A percentile compares a stretch with the other conserved stretches of the same genome.
phyloP scores from a whole-genome alignment of 2,329 filamentous ascomycete genomes.

The Phyllosticta capitalensis region DNA sequence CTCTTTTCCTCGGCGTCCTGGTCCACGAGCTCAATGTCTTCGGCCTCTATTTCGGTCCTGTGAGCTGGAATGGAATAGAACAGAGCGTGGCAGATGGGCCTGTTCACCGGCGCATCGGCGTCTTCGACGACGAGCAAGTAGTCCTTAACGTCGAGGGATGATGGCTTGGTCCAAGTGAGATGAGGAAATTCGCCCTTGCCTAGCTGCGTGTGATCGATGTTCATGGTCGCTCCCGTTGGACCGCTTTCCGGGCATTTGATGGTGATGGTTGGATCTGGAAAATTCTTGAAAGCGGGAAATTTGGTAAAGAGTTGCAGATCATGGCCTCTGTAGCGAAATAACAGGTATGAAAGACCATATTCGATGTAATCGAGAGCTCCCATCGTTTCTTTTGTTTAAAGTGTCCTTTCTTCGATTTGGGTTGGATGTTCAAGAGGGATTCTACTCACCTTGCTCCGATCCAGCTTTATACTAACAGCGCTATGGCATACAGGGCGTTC shows the following conservation, averaged over 20 bases:
- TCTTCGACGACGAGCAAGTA: slow-evolving; percentile 13
- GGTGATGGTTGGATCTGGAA: slow-evolving; percentile 28
- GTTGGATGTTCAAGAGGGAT: neutral
- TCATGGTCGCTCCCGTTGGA: slow-evolving; percentile 26
- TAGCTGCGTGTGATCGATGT: slow-evolving; percentile 27
- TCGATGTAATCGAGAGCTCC: neutral
- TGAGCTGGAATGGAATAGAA: slow-evolving; percentile 11
- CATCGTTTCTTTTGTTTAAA: neutral
- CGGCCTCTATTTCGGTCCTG: neutral
- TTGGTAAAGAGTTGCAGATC: slow-evolving; percentile 12
- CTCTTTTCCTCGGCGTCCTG: slow-evolving; percentile 15
- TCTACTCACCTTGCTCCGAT: neutral
- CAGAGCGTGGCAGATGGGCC: slow-evolving; percentile 8
- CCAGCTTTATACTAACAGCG: neutral
- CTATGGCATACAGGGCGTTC: neutral
- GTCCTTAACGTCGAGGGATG: slow-evolving; percentile 8
- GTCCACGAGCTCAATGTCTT: slow-evolving; percentile 3
- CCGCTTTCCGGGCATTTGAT: slow-evolving; percentile 35
- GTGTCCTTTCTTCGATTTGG: neutral
- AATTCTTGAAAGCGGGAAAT: slow-evolving; percentile 22
- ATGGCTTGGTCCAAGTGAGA: slow-evolving; percentile 3
- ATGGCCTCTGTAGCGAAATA: neutral
- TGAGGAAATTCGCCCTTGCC: slow-evolving; percentile 10
- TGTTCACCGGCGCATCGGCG: slow-evolving; percentile 12
- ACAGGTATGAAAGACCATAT: neutral